Evolutionary conservation across 73 alveolate genomes (phyloP).

Genomic region (Symbiodinium natans): DNA sequence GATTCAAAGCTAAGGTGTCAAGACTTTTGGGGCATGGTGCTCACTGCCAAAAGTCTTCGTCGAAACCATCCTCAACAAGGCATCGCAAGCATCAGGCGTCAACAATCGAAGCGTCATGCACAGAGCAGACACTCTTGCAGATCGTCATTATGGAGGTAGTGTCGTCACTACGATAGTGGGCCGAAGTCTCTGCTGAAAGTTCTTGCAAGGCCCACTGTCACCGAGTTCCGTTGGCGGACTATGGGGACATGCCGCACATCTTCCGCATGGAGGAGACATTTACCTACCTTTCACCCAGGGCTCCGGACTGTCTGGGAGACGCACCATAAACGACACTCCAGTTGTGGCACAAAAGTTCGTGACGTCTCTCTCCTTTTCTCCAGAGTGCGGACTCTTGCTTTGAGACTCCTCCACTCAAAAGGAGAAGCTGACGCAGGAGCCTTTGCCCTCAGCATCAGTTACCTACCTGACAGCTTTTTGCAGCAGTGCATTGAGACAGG

Average conservation of each 20-base stretch:
- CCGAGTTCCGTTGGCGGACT: conserved; percentile 73
- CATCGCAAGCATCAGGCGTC: not conserved
- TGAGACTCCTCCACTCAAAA: no score
- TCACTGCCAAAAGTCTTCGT: conserved; percentile 14
- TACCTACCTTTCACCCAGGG: no score
- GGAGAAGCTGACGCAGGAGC: not conserved
- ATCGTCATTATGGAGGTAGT: not conserved
- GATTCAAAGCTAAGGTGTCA: conserved; percentile 39
- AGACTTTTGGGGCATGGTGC: conserved; percentile 30
- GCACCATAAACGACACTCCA: no score
- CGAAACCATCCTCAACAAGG: conserved; percentile 43
- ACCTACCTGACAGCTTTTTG: no score
- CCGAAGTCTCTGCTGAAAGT: not conserved
- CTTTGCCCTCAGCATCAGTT: no score
- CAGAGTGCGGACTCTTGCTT: not conserved
- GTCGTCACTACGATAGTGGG: not conserved
- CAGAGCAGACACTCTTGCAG: not conserved
- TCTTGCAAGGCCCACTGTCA: conserved; percentile 39
- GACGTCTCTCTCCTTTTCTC: no score
- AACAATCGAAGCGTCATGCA: not conserved
- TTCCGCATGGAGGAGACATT: conserved; percentile 90
- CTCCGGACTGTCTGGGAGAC: no score
- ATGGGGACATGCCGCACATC: conserved; percentile 90
- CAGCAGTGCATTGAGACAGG: no score
- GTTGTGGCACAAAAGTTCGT: no score